phyloP scores from a whole-genome alignment of 371 early-diverging fungal species.

The Lichtheimia ramosa region DNA sequence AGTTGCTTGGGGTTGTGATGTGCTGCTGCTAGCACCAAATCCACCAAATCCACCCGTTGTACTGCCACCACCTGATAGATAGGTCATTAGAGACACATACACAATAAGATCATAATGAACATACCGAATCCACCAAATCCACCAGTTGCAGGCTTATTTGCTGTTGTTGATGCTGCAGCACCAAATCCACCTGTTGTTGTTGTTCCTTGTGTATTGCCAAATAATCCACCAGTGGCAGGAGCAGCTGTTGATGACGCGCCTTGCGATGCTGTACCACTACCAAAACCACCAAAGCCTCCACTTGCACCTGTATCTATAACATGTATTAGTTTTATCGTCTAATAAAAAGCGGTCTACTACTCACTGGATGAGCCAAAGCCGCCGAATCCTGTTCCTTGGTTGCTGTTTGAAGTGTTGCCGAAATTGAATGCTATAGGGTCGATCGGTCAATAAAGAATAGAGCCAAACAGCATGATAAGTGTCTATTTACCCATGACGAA shows the following conservation, averaged over 20 bases:
- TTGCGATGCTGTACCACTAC: slow-evolving; percentile 20
- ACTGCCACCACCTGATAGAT: too few relatives aligned
- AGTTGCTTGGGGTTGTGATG: slow-evolving; percentile 1
- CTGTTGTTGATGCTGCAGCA: slow-evolving; percentile 15
- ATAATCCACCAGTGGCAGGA: slow-evolving; percentile 15
- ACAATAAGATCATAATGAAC: too few relatives aligned
- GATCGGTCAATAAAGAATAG: too few relatives aligned
- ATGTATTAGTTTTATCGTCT: background rate
- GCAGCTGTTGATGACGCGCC: slow-evolving; percentile 19
- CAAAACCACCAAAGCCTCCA: slow-evolving; percentile 29
- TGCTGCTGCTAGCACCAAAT: background rate
- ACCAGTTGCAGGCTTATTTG: slow-evolving; percentile 6
- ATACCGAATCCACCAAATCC: background rate
- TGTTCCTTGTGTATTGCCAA: slow-evolving; percentile 1
- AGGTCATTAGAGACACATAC: too few relatives aligned
- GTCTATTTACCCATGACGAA: too few relatives aligned
- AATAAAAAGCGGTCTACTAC: slow-evolving; percentile 6
- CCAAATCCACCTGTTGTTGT: slow-evolving; percentile 1
- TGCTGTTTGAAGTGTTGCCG: slow-evolving; percentile 26
- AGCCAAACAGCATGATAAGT: too few relatives aligned
- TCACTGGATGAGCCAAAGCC: slow-evolving; percentile 13
- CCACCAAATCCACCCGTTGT: background rate
- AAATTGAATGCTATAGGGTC: slow-evolving; percentile 30
- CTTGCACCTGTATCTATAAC: slow-evolving; percentile 8
- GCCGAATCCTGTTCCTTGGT: slow-evolving; percentile 25